Conservation (phyloP, 805 yeast species). For the Debaryomyces maramus region DNA sequence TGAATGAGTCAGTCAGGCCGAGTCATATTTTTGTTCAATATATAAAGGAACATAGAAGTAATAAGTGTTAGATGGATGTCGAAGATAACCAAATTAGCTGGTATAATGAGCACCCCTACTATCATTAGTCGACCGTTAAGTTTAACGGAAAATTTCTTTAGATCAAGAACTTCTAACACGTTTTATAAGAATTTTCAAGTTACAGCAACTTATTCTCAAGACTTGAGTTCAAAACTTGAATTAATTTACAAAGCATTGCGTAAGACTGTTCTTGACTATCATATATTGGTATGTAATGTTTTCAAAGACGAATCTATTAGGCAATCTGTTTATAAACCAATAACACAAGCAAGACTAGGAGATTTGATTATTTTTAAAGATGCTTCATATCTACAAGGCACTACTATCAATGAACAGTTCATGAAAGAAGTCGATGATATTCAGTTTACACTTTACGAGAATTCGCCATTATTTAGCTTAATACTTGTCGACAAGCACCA, state of each 20-base stretch:
- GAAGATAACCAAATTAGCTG: too few species aligned
- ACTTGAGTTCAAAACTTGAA: constrained; percentile 12
- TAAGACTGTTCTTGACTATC: constrained; percentile 34
- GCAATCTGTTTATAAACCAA: constrained; percentile 22
- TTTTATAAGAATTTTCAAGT: constrained; percentile 35
- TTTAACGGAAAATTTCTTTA: constrained; percentile 32
- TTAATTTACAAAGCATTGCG: constrained; percentile 29
- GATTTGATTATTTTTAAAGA: constrained; percentile 23
- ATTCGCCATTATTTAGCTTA: constrained; percentile 31
- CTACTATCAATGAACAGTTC: constrained; percentile 26
- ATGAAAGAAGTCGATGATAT: constrained; percentile 24
- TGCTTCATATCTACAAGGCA: constrained; percentile 14
- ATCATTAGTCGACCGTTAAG: constrained; percentile 26
- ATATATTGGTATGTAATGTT: constrained; percentile 32
- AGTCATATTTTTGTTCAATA: too few species aligned
- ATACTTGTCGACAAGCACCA: constrained; percentile 21
- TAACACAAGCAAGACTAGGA: constrained; percentile 20
- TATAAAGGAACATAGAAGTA: too few species aligned
- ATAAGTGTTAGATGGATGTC: too few species aligned
- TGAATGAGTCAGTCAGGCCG: too few species aligned
- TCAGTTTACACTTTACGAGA: constrained; percentile 20
- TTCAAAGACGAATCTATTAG: constrained; percentile 14
- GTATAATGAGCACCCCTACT: neutral
- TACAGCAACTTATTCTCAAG: constrained; percentile 29
- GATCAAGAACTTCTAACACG: constrained; percentile 30